Evolutionary conservation across 495 filamentous ascomycete species (phyloP).

Genomic region (Penicillium mononematosum): DNA sequence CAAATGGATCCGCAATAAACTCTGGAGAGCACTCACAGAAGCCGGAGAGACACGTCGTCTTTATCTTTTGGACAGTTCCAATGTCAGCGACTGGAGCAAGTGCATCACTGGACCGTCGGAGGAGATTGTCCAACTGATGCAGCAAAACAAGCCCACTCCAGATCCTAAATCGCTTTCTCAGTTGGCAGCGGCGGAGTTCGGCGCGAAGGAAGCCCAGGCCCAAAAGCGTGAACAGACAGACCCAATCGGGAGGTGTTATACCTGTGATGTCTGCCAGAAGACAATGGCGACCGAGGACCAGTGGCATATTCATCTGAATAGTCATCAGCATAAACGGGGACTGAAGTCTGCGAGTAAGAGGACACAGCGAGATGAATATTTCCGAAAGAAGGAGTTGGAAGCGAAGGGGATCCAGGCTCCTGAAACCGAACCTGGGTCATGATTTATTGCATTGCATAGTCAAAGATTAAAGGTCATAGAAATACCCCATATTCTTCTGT

Average conservation of each 20-base stretch:
- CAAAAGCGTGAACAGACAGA: slow-evolving; percentile 36
- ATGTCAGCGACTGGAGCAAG: slow-evolving; percentile 54
- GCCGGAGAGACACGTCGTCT: slow-evolving; percentile 52
- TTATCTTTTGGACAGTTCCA: slow-evolving; percentile 74
- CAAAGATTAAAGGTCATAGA: not conserved
- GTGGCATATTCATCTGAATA: slow-evolving; percentile 73
- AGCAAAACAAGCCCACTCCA: slow-evolving; percentile 55
- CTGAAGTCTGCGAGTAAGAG: slow-evolving; percentile 36
- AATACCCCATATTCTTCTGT: not conserved
- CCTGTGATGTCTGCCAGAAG: slow-evolving; percentile 71
- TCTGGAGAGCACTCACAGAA: slow-evolving; percentile 61
- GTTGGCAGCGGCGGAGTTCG: slow-evolving; percentile 54
- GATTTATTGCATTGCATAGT: not conserved
- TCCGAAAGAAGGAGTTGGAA: slow-evolving; percentile 23
- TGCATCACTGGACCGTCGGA: slow-evolving; percentile 64
- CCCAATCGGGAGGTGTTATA: slow-evolving; percentile 36
- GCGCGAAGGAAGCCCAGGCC: slow-evolving; percentile 50
- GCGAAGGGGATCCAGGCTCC: slow-evolving; percentile 3
- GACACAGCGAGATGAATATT: slow-evolving; percentile 34
- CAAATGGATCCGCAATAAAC: slow-evolving; percentile 81
- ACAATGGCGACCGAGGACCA: slow-evolving; percentile 66
- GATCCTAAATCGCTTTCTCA: slow-evolving; percentile 61
- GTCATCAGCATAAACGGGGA: slow-evolving; percentile 57
- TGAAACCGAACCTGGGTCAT: slow-evolving; percentile 4
- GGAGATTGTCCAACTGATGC: slow-evolving; percentile 58